Evolutionary conservation across 2,329 filamentous ascomycete genomes (phyloP), one percentile per base, ranked within the genome.

Genomic region (Fusarium goolgardi): DNA sequence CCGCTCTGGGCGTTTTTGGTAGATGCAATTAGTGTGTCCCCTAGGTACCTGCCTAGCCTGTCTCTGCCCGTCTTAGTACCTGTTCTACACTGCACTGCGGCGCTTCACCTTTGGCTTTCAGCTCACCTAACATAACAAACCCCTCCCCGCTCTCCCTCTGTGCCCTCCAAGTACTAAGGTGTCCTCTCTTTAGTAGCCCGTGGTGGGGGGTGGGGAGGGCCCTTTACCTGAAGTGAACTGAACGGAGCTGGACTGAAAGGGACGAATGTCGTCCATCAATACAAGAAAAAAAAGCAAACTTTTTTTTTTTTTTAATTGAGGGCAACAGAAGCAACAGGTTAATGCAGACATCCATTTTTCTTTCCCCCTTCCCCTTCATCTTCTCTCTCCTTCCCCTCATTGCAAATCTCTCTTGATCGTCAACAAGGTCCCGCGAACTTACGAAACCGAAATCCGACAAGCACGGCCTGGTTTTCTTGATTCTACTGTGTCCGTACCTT

Each of bases 381-480:
- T 23, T 44, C 5, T 40, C 10, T 16, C 32, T 18, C 32, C 27
- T 45, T 45, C 43, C 27, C 27, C 41, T 44, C 41, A 20, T 55
- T 50, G 47, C 43, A 65, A 65, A 68, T 68, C 65, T 55, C 29
- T 27, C 34, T 62, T 31, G 50, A 69, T 69, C 66, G 49, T 37
- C 66, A 63, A 69, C 57, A 53, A 70, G 63, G 55, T 56, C 63
- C 66, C 66, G 58, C 67, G 21, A 57, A 51, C 51, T 63, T 53
- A 58, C 66, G 66, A 55, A 59, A 50, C 61, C 40, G 59, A 65
- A 50, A 69, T 59, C 68, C 65, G 40, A 41, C 35, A 58, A 55
- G 55, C 55, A 58, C 49, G 40, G 55, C 20, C 49, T 44, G 21
- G 18, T 9, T 44, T 54, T 58, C 31, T 20, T 20, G 12, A 20